Evolutionary conservation across 2,329 filamentous ascomycete genomes (phyloP).

Genomic region (Westerdykella sp.): DNA sequence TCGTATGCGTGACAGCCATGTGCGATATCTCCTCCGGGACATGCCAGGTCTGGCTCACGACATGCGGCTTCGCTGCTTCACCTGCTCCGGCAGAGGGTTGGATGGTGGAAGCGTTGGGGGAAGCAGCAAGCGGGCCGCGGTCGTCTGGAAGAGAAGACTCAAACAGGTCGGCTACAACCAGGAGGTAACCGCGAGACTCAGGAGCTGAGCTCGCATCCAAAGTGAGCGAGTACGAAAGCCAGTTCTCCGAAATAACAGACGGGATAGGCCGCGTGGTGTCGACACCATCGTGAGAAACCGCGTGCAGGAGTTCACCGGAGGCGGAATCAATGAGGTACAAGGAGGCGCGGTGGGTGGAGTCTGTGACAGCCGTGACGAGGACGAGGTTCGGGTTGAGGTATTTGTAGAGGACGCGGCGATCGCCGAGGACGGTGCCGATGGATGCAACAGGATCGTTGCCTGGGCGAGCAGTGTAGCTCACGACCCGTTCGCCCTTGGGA

Average conservation of each 20-base stretch:
- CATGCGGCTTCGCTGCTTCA: conserved; percentile 60
- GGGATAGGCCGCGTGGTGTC: conserved; percentile 68
- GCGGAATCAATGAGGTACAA: conserved; percentile 81
- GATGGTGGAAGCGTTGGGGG: conserved; percentile 71
- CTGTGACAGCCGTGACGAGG: conserved; percentile 64
- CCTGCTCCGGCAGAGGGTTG: conserved; percentile 55
- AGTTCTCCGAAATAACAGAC: conserved; percentile 84
- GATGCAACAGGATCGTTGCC: conserved; percentile 83
- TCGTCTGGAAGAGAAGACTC: conserved; percentile 80
- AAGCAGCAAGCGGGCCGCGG: conserved; percentile 67
- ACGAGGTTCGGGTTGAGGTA: conserved; percentile 86
- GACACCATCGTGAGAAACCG: conserved; percentile 63
- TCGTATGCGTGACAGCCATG: conserved; percentile 79
- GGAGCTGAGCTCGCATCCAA: conserved; percentile 47
- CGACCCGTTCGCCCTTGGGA: conserved; percentile 59
- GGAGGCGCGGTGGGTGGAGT: conserved; percentile 54
- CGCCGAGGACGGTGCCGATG: conserved; percentile 86
- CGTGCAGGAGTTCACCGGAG: conserved; percentile 72
- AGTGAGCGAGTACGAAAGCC: conserved; percentile 79
- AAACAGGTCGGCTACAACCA: conserved; percentile 82
- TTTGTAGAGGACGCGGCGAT: conserved; percentile 93
- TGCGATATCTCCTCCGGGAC: conserved; percentile 71
- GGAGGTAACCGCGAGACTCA: conserved; percentile 71
- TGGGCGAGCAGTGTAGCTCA: conserved; percentile 61
- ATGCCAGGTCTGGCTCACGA: conserved; percentile 73